A percentile compares a stretch with the other conserved stretches of the same genome.
phyloP scores from a whole-genome alignment of 306 rosid genomes.

The Alnus rubra region DNA sequence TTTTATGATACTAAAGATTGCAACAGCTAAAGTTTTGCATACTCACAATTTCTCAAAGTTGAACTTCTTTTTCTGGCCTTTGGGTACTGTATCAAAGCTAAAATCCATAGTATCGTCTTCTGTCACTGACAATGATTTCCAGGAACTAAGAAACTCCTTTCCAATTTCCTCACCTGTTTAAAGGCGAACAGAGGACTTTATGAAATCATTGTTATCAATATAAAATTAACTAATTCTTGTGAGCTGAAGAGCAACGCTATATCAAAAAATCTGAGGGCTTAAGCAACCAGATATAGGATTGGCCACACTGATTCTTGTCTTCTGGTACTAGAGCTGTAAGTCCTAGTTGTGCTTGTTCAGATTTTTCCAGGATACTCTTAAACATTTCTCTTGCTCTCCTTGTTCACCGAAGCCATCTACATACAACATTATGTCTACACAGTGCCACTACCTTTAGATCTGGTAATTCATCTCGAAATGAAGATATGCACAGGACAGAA shows the following conservation, averaged over 20 bases:
- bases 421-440: neutral
- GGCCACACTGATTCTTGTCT: neutral
- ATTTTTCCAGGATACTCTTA: neutral
- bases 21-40: neutral
- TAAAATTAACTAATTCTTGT: neutral
- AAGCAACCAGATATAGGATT: conserved; percentile 5
- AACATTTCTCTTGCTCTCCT: neutral
- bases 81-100: conserved; percentile 54
- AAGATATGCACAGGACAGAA: neutral
- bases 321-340: neutral
- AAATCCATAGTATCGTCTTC: conserved; percentile 77
- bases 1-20: neutral
- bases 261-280: conserved; percentile 16
- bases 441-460: neutral
- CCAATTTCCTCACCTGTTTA: conserved; percentile 71
- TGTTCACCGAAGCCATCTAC: neutral
- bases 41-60: conserved; percentile 81
- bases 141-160: conserved; percentile 75
- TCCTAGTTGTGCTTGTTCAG: neutral
- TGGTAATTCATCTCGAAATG: neutral
- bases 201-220: conserved; percentile 7
- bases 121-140: conserved; percentile 83
- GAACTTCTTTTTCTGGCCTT: conserved; percentile 67
- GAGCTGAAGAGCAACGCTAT: neutral
- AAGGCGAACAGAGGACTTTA: conserved; percentile 15